Evolutionary conservation across 139 green algal genomes (phyloP).

Genomic region (Eudorina sp.): DNA sequence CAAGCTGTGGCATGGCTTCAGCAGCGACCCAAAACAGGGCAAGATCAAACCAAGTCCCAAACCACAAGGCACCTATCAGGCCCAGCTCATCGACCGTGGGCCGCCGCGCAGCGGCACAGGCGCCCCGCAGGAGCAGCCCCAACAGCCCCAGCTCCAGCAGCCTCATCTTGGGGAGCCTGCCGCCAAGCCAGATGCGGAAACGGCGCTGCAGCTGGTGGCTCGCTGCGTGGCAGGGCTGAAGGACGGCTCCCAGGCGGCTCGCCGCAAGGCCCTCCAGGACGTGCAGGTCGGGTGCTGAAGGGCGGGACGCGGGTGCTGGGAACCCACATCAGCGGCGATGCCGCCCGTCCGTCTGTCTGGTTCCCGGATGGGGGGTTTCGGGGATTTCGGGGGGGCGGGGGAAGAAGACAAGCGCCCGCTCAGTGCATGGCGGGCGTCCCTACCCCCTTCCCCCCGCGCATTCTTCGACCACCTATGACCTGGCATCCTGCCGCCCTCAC

Average conservation of each 20-base stretch:
- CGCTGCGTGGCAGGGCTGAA: conserved; percentile 37
- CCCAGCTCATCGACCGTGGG: not conserved
- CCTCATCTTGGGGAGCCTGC: no score
- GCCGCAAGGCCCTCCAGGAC: conserved; percentile 49
- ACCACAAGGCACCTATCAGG: not conserved
- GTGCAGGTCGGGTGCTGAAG: conserved; percentile 48
- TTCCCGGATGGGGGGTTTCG: no score
- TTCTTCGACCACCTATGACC: no score
- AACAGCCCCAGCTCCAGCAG: not conserved
- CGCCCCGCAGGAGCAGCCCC: not conserved
- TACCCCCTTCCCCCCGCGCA: no score
- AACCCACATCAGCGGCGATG: no score
- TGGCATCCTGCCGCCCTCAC: no score
- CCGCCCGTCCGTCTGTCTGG: no score
- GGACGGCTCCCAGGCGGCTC: conserved; percentile 17
- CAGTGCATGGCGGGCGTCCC: no score
- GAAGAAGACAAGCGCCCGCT: no score
- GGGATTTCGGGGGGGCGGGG: no score
- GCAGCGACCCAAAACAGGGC: conserved; percentile 13
- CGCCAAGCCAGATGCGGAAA: not conserved
- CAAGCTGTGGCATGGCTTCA: conserved; percentile 50
- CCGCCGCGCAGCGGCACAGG: not conserved
- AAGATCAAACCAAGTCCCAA: not conserved
- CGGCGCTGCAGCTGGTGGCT: conserved; percentile 27
- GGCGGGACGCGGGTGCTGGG: no score